Evolutionary conservation across 2,329 filamentous ascomycete species (phyloP), one percentile per base, ranked within the genome.

Genomic region (Clarireedia monteithiana): DNA sequence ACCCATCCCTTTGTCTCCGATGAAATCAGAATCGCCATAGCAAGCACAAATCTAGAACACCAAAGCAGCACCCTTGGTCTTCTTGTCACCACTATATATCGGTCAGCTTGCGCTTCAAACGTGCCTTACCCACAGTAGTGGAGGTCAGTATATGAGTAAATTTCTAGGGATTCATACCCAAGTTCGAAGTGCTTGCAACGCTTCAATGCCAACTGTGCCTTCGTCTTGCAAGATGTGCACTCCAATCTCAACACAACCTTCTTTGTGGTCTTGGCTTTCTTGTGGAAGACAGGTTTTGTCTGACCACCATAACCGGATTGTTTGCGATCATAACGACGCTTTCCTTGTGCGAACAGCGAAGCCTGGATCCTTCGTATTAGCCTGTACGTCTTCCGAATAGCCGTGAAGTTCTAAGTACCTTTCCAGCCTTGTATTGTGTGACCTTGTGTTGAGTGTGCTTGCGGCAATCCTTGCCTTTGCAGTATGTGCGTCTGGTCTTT

Each of bases 131-230:
- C 7, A 12, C 6, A n/a, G 24, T 44, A 9, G 26, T 54, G 36
- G 15, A 3, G 42, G 17, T 5, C 24, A 10, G 40, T 10, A 20
- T 6, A 46, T 26, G 4, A 45, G 20, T 26, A 45, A 14, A 6
- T 20, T 38, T 40, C 20, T 9, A 14, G 17, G 9, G 60, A 40
- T 63, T 84, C 89, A 65, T 91, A 95, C 89, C 91, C 94, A 73
- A 99, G 82, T 83, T 99, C 94, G 80, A 99, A 99, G 85, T 99
- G 94, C 89, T 99, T 99, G 91, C 94, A 99, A 75, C 94, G 90
- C 89, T 99, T 99, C 78, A 99, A 83, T 69, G 94, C 84, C 73
- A 99, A 84, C 83, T 99, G 91, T 77, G 85, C 86, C 88, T 96
- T 97, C 76, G 90, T 86, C 88, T 97, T 97, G 90, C 94, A 99